Evolutionary conservation across 768 basidiomycete genomes (phyloP).

Genomic region (Antrodiella citrinella): DNA sequence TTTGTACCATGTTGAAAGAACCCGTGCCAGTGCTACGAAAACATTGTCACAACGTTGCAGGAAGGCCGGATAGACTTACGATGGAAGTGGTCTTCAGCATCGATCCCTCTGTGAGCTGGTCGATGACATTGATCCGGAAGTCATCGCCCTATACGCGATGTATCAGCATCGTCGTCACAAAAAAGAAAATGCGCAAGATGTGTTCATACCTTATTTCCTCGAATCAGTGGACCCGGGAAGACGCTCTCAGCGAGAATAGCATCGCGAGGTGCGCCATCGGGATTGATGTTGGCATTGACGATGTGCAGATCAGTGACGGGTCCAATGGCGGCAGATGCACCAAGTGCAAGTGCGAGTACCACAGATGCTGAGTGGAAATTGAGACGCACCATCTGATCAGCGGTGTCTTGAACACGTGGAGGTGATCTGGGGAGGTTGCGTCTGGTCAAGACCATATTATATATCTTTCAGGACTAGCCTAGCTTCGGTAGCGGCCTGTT

Average conservation of each 20-base stretch:
- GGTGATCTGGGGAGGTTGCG: no score
- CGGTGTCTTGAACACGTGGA: no score
- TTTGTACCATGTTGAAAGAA: slow-evolving; percentile 26
- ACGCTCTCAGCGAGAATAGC: slow-evolving; percentile 34
- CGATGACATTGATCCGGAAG: slow-evolving; percentile 9
- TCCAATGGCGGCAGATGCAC: slow-evolving; percentile 4
- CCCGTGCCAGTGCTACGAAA: slow-evolving; percentile 23
- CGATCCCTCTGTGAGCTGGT: slow-evolving; percentile 15
- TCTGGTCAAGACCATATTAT: no score
- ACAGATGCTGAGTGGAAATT: neutral
- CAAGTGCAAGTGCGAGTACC: neutral
- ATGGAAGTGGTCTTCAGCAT: slow-evolving; percentile 16
- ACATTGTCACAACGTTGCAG: neutral
- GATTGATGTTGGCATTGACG: slow-evolving; percentile 31
- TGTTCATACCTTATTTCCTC: slow-evolving; percentile 28
- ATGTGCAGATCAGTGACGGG: slow-evolving; percentile 23
- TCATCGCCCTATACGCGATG: slow-evolving; percentile 5
- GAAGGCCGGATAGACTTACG: slow-evolving; percentile 4
- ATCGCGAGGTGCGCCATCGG: slow-evolving; percentile 32
- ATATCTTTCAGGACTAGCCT: no score
- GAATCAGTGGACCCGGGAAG: slow-evolving; percentile 34
- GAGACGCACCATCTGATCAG: neutral
- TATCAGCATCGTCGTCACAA: neutral
- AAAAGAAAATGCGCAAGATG: neutral
- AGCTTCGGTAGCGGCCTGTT: no score